These are phyloP conservation scores for Dendryphion nanum DNA, from an alignment of 2,329 filamentous ascomycete species.

Conservation along the genomic window DNA sequence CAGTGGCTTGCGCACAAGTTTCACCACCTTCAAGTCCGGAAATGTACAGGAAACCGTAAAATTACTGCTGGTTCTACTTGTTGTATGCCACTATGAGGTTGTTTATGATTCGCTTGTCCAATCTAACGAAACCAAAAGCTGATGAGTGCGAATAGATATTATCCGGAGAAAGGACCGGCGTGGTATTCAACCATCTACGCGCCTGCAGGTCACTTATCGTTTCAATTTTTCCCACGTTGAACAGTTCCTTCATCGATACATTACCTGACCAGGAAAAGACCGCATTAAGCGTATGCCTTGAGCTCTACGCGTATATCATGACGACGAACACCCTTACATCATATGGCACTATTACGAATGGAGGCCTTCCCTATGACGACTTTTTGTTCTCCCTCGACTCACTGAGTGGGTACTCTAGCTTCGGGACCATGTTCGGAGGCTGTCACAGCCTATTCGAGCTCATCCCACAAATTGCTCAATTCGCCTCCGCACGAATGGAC, in stretches of 20 bases:
- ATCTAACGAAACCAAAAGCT: too few relatives aligned
- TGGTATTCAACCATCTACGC: neutral
- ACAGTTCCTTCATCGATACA: too few relatives aligned
- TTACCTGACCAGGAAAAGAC: too few relatives aligned
- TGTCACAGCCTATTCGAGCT: neutral
- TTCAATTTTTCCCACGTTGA: neutral
- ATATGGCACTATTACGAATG: neutral
- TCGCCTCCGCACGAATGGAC: neutral
- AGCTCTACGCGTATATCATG: neutral
- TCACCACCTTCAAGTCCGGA: neutral
- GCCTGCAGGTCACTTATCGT: neutral
- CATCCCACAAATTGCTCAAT: neutral
- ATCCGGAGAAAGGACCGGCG: neutral
- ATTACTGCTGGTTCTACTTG: neutral
- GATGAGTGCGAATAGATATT: neutral
- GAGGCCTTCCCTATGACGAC: neutral
- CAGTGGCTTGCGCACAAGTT: neutral
- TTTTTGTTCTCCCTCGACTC: neutral
- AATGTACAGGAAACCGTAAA: neutral
- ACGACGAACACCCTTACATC: neutral
- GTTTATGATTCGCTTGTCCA: too few relatives aligned
- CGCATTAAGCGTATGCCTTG: neutral
- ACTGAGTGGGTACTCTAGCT: neutral
- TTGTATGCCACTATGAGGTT: conserved; percentile 1
- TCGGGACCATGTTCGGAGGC: neutral